These are phyloP conservation scores for Aspergillus sp. DNA, from an alignment of 2,329 filamentous ascomycete genomes.

Conservation along the genomic window DNA sequence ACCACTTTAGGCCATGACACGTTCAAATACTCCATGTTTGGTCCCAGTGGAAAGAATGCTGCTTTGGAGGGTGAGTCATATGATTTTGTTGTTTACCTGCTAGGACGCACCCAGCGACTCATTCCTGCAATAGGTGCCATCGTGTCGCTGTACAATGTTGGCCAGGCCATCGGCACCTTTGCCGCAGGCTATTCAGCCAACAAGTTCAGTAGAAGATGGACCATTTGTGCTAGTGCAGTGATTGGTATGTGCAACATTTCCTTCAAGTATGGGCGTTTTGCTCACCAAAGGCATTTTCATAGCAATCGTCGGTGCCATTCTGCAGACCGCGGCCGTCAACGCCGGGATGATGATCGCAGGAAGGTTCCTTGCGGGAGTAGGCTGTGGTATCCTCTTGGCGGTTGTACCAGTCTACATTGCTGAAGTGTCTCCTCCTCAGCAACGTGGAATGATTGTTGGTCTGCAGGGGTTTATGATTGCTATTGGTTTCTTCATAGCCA, in stretches of 20 bases:
- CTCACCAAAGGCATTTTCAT: not conserved
- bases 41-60: conserved; percentile 14
- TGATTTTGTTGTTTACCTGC: not conserved
- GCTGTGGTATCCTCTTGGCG: conserved; percentile 17
- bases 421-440: conserved; percentile 28
- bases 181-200: conserved; percentile 34
- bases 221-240: conserved; percentile 29
- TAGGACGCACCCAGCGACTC: not conserved
- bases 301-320: conserved; percentile 18
- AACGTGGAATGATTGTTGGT: conserved; percentile 28
- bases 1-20: conserved; percentile 17
- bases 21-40: conserved; percentile 17
- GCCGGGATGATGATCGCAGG: conserved; percentile 22
- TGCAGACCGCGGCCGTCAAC: conserved; percentile 20
- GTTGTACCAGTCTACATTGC: conserved; percentile 25
- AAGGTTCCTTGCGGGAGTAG: conserved; percentile 20
- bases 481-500: conserved; percentile 39
- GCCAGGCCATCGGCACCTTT: conserved; percentile 22
- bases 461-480: conserved; percentile 37
- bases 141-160: conserved; percentile 22
- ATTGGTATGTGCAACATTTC: conserved; percentile 12
- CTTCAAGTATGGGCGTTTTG: too few relatives aligned
- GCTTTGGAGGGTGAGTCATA: conserved; percentile 6
- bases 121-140: conserved; percentile 13
- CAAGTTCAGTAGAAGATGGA: conserved; percentile 36